Evolutionary conservation across 371 early-diverging fungal genomes (phyloP), one percentile per base, ranked within the genome.

Genomic region (Mucor piriformis): DNA sequence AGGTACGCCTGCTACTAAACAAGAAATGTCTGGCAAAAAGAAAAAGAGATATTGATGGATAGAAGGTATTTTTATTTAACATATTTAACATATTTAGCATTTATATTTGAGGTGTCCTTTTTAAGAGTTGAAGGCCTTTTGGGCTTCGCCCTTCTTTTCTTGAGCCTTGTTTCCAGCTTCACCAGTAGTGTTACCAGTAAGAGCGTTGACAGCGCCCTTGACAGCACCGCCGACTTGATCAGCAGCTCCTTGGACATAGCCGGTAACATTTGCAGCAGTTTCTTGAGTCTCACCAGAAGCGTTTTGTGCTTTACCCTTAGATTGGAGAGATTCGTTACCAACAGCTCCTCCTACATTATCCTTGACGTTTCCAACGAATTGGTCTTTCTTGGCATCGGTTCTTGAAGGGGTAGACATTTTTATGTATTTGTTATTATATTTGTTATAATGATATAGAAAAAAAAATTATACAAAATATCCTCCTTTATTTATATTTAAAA

Each of bases 241-340:
- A 21, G 50, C 34, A n/a, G 56, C 33, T 25, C 69, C 69, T 33
- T 59, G 27, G 12, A 54, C 57, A 25, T 64, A 69, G 18, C 54
- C 64, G 32, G 50, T 47, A 13, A 54, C 35, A 46, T 64, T 57
- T 24, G 69, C 64, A 46, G 57, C 61, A 42, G 55, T 52, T 51
- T 64, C 64, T 64, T 67, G 55, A 44, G 34, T 49, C 3, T 64
- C 50, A 27, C 65, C 72, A 42, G 61, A 10, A 16, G 52, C 25
- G n/a, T 64, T 61, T 43, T 67, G 62, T 5, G 68, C 42, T 21
- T 66, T 64, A 37, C 83, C 83, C 32, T 72, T 67, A 12, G 73
- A 56, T 50, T 72, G 62, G 32, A 83, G 62, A 11, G 67, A 63
- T 55, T 82, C 77, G 46, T 68, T 79, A 18, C 84, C 84, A 42